phyloP scores from a whole-genome alignment of 1,139 yeast genomes.

The Schizosaccharomyces versatilis region DNA sequence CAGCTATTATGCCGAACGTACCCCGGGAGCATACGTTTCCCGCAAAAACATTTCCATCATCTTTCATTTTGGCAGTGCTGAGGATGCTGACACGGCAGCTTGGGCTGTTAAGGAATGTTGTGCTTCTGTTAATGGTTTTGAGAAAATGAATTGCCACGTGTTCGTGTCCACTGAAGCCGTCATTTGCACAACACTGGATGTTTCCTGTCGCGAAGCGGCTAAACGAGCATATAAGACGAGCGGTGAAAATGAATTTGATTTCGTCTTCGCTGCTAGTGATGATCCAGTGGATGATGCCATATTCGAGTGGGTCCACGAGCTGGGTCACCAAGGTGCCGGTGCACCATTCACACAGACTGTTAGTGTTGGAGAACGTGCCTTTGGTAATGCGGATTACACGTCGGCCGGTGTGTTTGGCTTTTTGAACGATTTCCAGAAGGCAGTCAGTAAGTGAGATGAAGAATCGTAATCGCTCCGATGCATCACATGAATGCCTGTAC shows the following conservation, averaged over 20 bases:
- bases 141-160: constrained; percentile 46
- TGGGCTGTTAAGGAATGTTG: constrained; percentile 65
- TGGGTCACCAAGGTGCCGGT: constrained; percentile 1
- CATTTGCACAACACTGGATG: constrained; percentile 32
- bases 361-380: neutral
- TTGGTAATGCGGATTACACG: neutral
- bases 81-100: constrained; percentile 43
- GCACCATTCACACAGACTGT: neutral
- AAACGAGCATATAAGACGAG: constrained; percentile 19
- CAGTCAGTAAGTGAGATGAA: too few species aligned
- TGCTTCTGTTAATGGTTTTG: constrained; percentile 63
- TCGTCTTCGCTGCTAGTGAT: constrained; percentile 19
- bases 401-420: constrained; percentile 1
- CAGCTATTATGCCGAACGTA: constrained; percentile 50
- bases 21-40: constrained; percentile 57
- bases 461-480: too few species aligned
- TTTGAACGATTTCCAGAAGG: neutral
- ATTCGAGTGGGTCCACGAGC: constrained; percentile 34
- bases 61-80: constrained; percentile 53
- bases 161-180: constrained; percentile 45
- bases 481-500: too few species aligned
- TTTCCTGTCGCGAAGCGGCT: constrained; percentile 32
- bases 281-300: constrained; percentile 41
- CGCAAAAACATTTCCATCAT: constrained; percentile 55
- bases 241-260: neutral